phyloP scores from a whole-genome alignment of 2,329 filamentous ascomycete species.

The Pseudocercospora ulei region DNA sequence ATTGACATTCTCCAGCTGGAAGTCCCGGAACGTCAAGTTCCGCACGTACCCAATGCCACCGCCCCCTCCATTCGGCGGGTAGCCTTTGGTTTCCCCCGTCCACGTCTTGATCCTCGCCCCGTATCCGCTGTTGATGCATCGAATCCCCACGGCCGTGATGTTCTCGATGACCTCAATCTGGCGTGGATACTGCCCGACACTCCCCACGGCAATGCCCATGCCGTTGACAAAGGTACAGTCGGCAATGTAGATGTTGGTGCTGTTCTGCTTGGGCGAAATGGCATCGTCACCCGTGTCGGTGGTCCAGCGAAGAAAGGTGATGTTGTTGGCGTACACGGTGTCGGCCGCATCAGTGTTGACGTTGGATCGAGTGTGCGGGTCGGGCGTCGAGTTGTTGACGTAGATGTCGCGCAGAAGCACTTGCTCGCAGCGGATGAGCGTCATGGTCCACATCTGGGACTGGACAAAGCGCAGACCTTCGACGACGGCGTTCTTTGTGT shows the following conservation, averaged over 20 bases:
- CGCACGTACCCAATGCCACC: slow-evolving; percentile 44
- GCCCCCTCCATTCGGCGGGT: slow-evolving; percentile 50
- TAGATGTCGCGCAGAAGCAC: slow-evolving; percentile 45
- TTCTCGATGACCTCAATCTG: slow-evolving; percentile 45
- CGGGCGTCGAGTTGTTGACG: slow-evolving; percentile 42
- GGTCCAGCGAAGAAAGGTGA: slow-evolving; percentile 46
- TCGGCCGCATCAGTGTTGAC: slow-evolving; percentile 45
- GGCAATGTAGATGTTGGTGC: slow-evolving; percentile 46
- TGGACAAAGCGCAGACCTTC: slow-evolving; percentile 45
- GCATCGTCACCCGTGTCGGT: slow-evolving; percentile 48
- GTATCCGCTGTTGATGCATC: slow-evolving; percentile 17
- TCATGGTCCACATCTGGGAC: slow-evolving; percentile 52
- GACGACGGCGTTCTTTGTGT: slow-evolving; percentile 43
- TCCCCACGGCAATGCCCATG: slow-evolving; percentile 48
- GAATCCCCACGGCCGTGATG: slow-evolving; percentile 43
- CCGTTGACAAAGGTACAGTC: slow-evolving; percentile 46
- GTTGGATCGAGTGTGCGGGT: slow-evolving; percentile 8
- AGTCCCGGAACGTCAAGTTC: slow-evolving; percentile 35
- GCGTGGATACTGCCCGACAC: slow-evolving; percentile 48
- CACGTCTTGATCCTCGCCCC: slow-evolving; percentile 46
- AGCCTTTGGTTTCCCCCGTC: slow-evolving; percentile 43
- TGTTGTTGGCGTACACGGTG: slow-evolving; percentile 46
- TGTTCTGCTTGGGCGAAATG: slow-evolving; percentile 49
- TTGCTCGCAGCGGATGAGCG: slow-evolving; percentile 44
- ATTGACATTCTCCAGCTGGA: slow-evolving; percentile 23